These are phyloP conservation scores for Hygrophorus russula DNA, from an alignment of 768 basidiomycete genomes.

Conservation along the genomic window DNA sequence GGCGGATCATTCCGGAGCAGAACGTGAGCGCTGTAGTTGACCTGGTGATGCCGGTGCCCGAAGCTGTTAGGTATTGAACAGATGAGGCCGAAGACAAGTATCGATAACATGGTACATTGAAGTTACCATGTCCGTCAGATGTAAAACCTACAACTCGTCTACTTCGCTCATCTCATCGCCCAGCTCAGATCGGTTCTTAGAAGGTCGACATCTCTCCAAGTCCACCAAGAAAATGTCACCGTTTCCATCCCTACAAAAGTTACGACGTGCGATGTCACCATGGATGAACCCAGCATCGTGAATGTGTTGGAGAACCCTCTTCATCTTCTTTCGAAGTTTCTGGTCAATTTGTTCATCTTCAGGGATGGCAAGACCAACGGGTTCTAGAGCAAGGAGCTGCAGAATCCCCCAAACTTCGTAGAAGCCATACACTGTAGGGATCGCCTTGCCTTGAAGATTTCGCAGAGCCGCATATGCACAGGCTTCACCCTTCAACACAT, in stretches of 20 bases:
- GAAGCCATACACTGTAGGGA: constrained; percentile 11
- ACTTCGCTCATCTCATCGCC: constrained; percentile 5
- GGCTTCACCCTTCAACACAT: constrained; percentile 9
- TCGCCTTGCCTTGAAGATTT: constrained; percentile 8
- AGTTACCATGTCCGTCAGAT: too few species aligned
- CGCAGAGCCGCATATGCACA: constrained; percentile 9
- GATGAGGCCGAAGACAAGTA: too few species aligned
- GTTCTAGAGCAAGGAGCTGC: constrained; percentile 11
- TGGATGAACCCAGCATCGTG: constrained; percentile 11
- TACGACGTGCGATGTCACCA: constrained; percentile 9
- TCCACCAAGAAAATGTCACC: constrained; percentile 9
- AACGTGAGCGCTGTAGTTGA: constrained; percentile 75
- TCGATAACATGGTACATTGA: too few species aligned
- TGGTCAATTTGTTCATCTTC: constrained; percentile 5
- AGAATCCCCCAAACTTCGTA: constrained; percentile 13
- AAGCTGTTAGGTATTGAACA: too few species aligned
- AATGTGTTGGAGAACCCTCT: constrained; percentile 10
- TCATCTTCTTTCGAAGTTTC: constrained; percentile 10
- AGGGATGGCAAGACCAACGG: constrained; percentile 9
- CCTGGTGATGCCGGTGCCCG: too few species aligned
- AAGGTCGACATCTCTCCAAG: constrained; percentile 8
- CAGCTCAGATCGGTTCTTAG: constrained; percentile 5
- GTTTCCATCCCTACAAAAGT: constrained; percentile 7
- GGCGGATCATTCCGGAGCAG: constrained; percentile 82
- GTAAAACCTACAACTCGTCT: background rate